A percentile compares a stretch with the other conserved stretches of the same genome.
Conservation (phyloP, 805 yeast species). For the Candida stauntonica region DNA sequence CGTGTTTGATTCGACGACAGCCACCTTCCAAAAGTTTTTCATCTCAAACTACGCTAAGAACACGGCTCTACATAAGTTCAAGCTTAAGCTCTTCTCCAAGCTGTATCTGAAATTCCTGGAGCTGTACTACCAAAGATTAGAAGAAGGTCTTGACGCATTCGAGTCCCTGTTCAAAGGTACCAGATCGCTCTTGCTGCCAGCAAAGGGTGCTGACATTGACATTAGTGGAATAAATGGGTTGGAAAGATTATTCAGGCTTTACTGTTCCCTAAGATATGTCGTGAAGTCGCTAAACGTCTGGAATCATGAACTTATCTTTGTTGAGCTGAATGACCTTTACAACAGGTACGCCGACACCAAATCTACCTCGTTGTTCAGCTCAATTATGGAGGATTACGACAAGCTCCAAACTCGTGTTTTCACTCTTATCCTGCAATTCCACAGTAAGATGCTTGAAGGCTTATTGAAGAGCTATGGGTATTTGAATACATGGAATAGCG, state of each 20-base stretch:
- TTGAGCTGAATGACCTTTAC: slow-evolving; percentile 23
- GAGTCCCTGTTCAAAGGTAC: slow-evolving; percentile 19
- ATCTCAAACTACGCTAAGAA: slow-evolving; percentile 28
- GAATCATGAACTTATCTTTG: slow-evolving; percentile 27
- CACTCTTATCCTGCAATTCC: slow-evolving; percentile 29
- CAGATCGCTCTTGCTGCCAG: slow-evolving; percentile 9
- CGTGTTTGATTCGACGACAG: slow-evolving; percentile 41
- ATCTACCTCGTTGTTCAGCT: slow-evolving; percentile 28
- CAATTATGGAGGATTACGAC: slow-evolving; percentile 27
- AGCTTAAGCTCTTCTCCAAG: slow-evolving; percentile 41
- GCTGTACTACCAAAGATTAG: slow-evolving; percentile 31
- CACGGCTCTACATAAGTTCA: slow-evolving; percentile 39
- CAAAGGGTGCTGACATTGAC: slow-evolving; percentile 16
- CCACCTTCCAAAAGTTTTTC: slow-evolving; percentile 31
- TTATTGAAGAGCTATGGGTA: slow-evolving; percentile 31
- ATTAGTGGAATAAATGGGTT: slow-evolving; percentile 25
- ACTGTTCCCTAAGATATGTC: slow-evolving; percentile 23
- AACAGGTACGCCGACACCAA: slow-evolving; percentile 17
- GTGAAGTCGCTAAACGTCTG: slow-evolving; percentile 20
- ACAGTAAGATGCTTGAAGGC: slow-evolving; percentile 27
- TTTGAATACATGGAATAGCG: slow-evolving; percentile 30
- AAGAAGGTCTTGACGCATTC: slow-evolving; percentile 29
- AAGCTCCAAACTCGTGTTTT: slow-evolving; percentile 28
- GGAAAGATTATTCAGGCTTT: slow-evolving; percentile 26
- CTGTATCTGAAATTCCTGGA: slow-evolving; percentile 40